Percentiles rank a stretch among this genome's conserved stretches.
Evolutionary conservation across 1,139 yeast species (phyloP).

Genomic region (Tardiomyces digboiensis): DNA sequence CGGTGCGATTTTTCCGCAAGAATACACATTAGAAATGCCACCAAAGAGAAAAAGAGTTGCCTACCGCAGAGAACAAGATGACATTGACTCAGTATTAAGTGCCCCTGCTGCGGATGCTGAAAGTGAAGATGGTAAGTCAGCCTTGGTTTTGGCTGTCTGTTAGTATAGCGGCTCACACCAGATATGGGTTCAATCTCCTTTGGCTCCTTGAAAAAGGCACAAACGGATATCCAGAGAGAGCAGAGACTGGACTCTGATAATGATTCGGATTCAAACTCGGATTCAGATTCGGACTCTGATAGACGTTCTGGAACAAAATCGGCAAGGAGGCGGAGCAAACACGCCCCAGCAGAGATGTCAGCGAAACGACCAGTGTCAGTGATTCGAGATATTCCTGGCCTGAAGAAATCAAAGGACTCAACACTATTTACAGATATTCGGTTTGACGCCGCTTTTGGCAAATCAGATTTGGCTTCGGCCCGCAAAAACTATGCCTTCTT

Average conservation of each 20-base stretch:
- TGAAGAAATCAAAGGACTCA: constrained; percentile 30
- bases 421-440: constrained; percentile 66
- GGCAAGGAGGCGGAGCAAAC: constrained; percentile 35
- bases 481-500: constrained; percentile 75
- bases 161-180: constrained; percentile 17
- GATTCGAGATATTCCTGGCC: constrained; percentile 68
- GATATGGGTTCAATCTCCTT: constrained; percentile 42
- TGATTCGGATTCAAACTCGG: constrained; percentile 14
- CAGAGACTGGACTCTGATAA: constrained; percentile 7
- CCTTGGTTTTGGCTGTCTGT: no score
- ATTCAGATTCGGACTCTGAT: neutral
- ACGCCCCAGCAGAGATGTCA: constrained; percentile 73
- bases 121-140: neutral
- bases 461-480: constrained; percentile 53
- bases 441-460: constrained; percentile 85
- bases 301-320: neutral
- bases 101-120: neutral
- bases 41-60: constrained; percentile 7
- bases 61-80: constrained; percentile 9
- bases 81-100: constrained; percentile 11
- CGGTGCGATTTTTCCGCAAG: no score
- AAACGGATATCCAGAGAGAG: constrained; percentile 34
- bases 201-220: constrained; percentile 52
- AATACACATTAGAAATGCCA: no score
- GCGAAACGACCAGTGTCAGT: constrained; percentile 62